A percentile compares a stretch with the other conserved stretches of the same genome.
phyloP scores from a whole-genome alignment of 371 early-diverging fungal genomes.

The Blastocladiella emersonii region DNA sequence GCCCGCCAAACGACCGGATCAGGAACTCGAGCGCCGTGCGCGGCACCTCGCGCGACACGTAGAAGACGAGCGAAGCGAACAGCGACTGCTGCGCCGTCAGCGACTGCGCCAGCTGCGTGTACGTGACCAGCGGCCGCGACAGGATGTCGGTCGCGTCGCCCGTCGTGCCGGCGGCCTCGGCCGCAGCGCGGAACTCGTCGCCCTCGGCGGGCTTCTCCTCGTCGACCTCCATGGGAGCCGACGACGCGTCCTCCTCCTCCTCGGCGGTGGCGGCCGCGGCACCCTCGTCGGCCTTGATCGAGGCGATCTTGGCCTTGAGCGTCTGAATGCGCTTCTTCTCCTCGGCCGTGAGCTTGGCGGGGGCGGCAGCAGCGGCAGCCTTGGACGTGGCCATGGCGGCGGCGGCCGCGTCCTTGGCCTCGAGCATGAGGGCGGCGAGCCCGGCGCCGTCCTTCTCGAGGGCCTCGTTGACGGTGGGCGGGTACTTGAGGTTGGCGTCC shows the following conservation, averaged over 20 bases:
- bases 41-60: constrained; percentile 87
- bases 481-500: constrained; percentile 72
- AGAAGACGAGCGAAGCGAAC: constrained; percentile 67
- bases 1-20: constrained; percentile 72
- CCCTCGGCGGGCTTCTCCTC: constrained; percentile 14
- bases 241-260: constrained; percentile 15
- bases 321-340: constrained; percentile 5
- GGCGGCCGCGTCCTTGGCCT: constrained; percentile 20
- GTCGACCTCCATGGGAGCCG: no score
- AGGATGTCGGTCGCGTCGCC: background rate
- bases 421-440: constrained; percentile 53
- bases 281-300: background rate
- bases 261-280: constrained; percentile 3
- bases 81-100: constrained; percentile 31
- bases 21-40: constrained; percentile 83
- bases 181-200: constrained; percentile 12
- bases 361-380: background rate
- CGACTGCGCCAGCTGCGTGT: background rate
- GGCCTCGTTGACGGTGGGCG: constrained; percentile 58
- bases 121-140: background rate
- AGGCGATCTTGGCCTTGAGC: background rate
- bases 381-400: background rate
- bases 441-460: constrained; percentile 54
- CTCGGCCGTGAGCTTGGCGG: background rate
- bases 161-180: constrained; percentile 9